Evolutionary conservation across 1,139 yeast species (phyloP), one percentile per base, ranked within the genome.

Genomic region (Suzukiozyma palmioleophila): DNA sequence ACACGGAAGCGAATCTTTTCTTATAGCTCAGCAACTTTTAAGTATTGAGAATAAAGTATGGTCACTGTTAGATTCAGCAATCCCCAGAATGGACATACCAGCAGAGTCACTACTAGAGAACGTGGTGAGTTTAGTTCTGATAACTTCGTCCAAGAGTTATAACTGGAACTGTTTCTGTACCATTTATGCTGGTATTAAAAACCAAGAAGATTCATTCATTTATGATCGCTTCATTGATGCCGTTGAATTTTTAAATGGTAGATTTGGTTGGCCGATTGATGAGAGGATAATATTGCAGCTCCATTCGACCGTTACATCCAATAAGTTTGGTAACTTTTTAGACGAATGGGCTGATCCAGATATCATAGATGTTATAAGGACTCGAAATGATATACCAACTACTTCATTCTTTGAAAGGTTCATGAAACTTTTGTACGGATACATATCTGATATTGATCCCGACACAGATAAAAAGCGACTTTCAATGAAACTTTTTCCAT

Each of bases 261-360:
- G 56, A 13, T 48, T 54, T 5, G 46, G 51, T 8, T 71, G 75
- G 75, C 63, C 65, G 3, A 36, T 69, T 2, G 67, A 68, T 32
- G 77, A 71, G 34, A 53, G 53, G 32, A 38, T 68, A 15, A 44
- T 72, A 2, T 42, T 60, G 9, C 53, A 51, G 24, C 39, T 70
- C 3, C 69, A 68, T 43, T 40, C 57, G 1, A 51, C 59, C 0
- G 52, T 69, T 3, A 62, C 73, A 0, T 32, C 47, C 1, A 46
- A 70, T 32, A 65, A 58, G 40, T 72, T 71, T 49, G 57, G 67
- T 21, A 67, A 69, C 43, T 70, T 68, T 41, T 51, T 48, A 1
- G 71, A 67, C 41, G 77, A 71, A 46, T 43, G 49, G 15, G 45
- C 39, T 8, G 46, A 45, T 3, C 66, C 67, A 1, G 54, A 52